Base-by-base conservation (phyloP, 179 eudicot species). In the Sideroxylon spinosum region DNA sequence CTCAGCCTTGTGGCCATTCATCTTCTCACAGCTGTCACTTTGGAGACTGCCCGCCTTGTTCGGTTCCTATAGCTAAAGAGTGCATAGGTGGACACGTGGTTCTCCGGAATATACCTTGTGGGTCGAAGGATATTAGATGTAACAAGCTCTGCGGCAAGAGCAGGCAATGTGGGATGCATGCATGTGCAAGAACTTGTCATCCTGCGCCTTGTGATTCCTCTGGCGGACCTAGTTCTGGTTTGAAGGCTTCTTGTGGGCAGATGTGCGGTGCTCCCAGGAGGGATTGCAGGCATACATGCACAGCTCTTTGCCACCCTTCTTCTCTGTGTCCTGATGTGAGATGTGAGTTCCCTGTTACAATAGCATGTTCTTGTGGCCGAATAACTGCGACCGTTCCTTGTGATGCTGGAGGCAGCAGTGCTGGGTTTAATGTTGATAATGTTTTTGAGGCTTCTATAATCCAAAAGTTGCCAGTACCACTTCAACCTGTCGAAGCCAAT, bases 11-110 rank as follows among this genome's bases (percentile, higher is more conserved):
- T 87, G 99, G 99, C 66, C 99, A 95, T 80, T 80, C 86, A 71
- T 86, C 98, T 81, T 84, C 93, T 77, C 99, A 95, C 81, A 89
- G 90, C 90, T 95, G 99, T 75, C 99, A 93, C 83, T 90, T 91
- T 77, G 99, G 99, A 53, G 97, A 95, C 73, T 90, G 99, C 64
- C 94, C 96, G 10, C 99, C 99, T 7, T 95, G 98, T 82, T 85
- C 97, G 0, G 64, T 90, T 67, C 99, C 96, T 49, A 84, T 93
- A 49, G 92, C 98, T 29, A 95, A 95, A 80, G 98, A 95, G 85
- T 95, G 99, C 78, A 85, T 88, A 55, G 99, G 99, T 62, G 97
- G 99, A 16, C 99, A 95, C 66, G 93, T 93, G 44, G 86, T 93
- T 65, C 88, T 95, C 14, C 87, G 98, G 74, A 95, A 90, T 74